These are phyloP conservation scores for Fraxinus latifolia DNA, from an alignment of 305 asterid species.

Conservation along the genomic window DNA sequence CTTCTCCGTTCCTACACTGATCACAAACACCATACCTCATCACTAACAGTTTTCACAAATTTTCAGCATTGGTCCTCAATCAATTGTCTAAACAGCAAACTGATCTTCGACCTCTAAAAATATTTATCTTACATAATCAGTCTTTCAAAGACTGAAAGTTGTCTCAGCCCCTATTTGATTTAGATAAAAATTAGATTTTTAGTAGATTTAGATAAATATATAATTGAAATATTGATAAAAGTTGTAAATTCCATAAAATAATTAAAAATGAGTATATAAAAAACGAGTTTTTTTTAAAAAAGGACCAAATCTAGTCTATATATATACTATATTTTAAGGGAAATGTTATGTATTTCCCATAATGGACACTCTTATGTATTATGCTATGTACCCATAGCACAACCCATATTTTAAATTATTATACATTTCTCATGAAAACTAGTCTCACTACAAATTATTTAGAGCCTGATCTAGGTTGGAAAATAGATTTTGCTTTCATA, in stretches of 20 bases:
- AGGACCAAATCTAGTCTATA: too few relatives aligned
- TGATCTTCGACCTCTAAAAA: neutral
- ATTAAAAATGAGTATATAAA: too few relatives aligned
- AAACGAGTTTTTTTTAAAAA: too few relatives aligned
- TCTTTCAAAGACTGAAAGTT: neutral
- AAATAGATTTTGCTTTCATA: neutral
- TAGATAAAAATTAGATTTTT: neutral
- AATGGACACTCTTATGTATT: too few relatives aligned
- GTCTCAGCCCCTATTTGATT: neutral
- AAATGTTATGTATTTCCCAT: too few relatives aligned
- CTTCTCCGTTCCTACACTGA: constrained; percentile 34
- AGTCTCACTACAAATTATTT: neutral
- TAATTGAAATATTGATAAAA: too few relatives aligned
- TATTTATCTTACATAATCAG: neutral
- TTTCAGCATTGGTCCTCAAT: neutral
- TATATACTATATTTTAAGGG: too few relatives aligned
- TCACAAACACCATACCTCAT: constrained; percentile 35
- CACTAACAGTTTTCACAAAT: neutral
- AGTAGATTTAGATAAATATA: neutral
- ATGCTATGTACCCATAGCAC: too few relatives aligned
- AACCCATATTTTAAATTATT: neutral
- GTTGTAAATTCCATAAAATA: too few relatives aligned
- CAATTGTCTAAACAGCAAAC: neutral
- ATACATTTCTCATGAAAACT: neutral
- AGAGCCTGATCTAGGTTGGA: neutral